phyloP scores from a whole-genome alignment of 1,284 basidiomycete species.

The Cutaneotrichosporon mucoides region DNA sequence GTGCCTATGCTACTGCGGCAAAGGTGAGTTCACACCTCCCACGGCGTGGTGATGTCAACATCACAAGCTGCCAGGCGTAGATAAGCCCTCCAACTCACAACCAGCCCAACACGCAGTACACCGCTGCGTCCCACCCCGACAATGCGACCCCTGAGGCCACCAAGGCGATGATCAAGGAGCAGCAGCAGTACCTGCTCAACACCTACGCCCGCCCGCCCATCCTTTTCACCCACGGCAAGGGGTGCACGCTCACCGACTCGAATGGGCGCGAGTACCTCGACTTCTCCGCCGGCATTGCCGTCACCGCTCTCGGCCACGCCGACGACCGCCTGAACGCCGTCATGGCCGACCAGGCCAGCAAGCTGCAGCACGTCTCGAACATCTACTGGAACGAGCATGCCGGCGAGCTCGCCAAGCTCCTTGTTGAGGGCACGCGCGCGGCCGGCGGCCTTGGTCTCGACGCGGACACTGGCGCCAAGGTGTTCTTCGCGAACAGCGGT shows the following conservation, averaged over 20 bases:
- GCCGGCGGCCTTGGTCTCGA: constrained; percentile 53
- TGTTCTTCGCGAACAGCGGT: constrained; percentile 89
- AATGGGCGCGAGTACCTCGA: constrained; percentile 77
- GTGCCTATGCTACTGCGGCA: constrained; percentile 5
- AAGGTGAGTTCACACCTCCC: background rate
- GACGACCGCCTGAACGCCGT: constrained; percentile 62
- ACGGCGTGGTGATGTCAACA: no score
- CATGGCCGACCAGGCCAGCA: constrained; percentile 68
- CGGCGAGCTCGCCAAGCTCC: constrained; percentile 56
- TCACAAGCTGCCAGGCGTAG: no score
- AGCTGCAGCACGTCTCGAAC: constrained; percentile 84
- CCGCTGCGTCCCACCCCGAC: constrained; percentile 55
- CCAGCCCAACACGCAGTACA: constrained; percentile 51
- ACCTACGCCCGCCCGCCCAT: constrained; percentile 78
- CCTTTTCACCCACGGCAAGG: constrained; percentile 72
- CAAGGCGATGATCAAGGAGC: constrained; percentile 42
- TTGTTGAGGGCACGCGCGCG: constrained; percentile 48
- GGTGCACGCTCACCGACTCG: constrained; percentile 77
- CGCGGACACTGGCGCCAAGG: constrained; percentile 64
- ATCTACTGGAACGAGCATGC: constrained; percentile 89
- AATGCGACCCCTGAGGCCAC: constrained; percentile 45
- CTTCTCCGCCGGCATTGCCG: constrained; percentile 96
- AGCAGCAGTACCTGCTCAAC: constrained; percentile 55
- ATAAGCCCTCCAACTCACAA: no score
- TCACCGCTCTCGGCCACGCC: constrained; percentile 88